Conservation (phyloP, 2,329 filamentous ascomycete genomes). For the Apiospora marii region DNA sequence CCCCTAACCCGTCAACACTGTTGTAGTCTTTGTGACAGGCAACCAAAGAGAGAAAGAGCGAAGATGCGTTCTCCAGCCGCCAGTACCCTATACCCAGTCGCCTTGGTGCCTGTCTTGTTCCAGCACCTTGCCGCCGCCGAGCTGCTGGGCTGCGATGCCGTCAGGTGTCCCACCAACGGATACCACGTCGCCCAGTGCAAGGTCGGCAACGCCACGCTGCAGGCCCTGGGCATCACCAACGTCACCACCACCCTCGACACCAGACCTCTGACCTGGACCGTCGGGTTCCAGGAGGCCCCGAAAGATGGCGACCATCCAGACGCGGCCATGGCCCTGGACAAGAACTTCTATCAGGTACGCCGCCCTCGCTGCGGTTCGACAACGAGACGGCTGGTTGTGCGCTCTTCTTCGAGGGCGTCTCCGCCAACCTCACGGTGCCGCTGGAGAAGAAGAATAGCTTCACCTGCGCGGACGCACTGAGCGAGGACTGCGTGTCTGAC, state of each 20-base stretch:
- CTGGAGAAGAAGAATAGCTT: constrained; percentile 1
- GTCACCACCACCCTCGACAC: background rate
- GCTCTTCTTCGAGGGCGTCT: background rate
- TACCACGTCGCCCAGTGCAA: background rate
- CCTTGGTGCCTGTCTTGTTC: background rate
- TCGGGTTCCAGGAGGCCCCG: background rate
- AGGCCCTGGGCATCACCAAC: background rate
- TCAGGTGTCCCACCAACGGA: background rate
- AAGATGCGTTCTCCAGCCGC: background rate
- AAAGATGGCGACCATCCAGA: background rate
- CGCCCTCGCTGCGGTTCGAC: background rate
- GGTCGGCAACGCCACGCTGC: background rate
- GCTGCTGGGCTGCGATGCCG: background rate
- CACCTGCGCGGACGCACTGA: background rate
- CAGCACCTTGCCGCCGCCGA: background rate
- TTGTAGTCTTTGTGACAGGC: background rate
- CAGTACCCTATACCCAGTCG: background rate
- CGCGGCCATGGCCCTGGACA: background rate
- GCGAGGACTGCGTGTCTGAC: background rate
- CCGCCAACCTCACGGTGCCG: background rate
- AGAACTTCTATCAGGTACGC: background rate
- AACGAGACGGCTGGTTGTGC: background rate
- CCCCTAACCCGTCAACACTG: background rate
- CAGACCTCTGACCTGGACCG: background rate
- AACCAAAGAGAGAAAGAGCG: background rate